Conservation (phyloP, 257 asterid species). For the Cordia subcordata region DNA sequence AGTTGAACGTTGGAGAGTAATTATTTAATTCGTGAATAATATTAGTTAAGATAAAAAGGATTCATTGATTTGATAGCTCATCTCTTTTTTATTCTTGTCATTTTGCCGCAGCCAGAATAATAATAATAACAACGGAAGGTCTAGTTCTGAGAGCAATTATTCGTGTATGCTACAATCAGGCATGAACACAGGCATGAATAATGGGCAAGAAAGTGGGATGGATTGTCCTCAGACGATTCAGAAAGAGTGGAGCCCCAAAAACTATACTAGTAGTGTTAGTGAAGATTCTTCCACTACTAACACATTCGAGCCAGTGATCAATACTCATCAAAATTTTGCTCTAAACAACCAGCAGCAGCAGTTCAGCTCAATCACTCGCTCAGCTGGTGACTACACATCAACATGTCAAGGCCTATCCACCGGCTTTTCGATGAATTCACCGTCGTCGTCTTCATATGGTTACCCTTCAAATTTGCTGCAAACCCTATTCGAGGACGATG, state of each 20-base stretch:
- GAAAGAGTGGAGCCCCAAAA: slow-evolving; percentile 19
- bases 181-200: slow-evolving; percentile 46
- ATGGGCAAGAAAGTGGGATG: slow-evolving; percentile 24
- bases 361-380: slow-evolving; percentile 10
- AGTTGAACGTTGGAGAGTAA: background rate
- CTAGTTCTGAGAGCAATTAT: slow-evolving; percentile 33
- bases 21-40: background rate
- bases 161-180: slow-evolving; percentile 27
- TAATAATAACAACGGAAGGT: no score
- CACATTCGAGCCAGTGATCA: slow-evolving; percentile 12
- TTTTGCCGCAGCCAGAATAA: slow-evolving; percentile 45
- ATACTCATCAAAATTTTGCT: slow-evolving; percentile 19
- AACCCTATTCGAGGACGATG: slow-evolving; percentile 37
- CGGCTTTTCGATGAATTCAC: slow-evolving; percentile 27
- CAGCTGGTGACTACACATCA: slow-evolving; percentile 7
- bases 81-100: slow-evolving; percentile 33
- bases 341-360: slow-evolving; percentile 20
- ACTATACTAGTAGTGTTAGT: slow-evolving; percentile 10
- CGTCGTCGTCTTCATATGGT: slow-evolving; percentile 22
- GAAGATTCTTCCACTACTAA: slow-evolving; percentile 23
- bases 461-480: slow-evolving; percentile 46
- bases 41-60: background rate
- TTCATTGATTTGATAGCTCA: background rate
- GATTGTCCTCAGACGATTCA: slow-evolving; percentile 16
- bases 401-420: slow-evolving; percentile 12